Evolutionary conservation across 1,284 basidiomycete species (phyloP).

Genomic region (Moniliella sp.): DNA sequence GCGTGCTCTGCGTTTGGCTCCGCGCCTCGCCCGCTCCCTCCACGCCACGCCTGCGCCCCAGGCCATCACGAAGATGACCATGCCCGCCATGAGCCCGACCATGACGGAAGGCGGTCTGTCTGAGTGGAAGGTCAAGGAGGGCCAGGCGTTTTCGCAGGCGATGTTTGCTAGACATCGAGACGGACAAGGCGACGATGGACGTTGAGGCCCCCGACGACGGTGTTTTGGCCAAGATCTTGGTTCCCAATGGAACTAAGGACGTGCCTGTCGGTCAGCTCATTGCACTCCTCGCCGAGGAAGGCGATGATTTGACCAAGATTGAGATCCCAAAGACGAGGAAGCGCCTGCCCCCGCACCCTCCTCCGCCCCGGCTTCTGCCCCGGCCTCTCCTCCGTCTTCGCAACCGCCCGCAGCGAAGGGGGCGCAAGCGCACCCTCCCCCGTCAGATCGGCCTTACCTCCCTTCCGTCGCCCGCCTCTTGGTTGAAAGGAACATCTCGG

Average conservation of each 20-base stretch:
- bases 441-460: too few species aligned
- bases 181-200: constrained; percentile 97
- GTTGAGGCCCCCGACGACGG: constrained; percentile 96
- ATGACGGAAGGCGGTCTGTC: constrained; percentile 97
- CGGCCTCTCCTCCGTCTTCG: too few species aligned
- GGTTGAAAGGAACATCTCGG: constrained; percentile 16
- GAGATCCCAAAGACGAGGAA: constrained; percentile 57
- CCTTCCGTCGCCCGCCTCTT: constrained; percentile 34
- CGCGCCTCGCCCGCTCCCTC: too few species aligned
- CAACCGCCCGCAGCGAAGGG: too few species aligned
- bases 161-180: constrained; percentile 94
- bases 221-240: constrained; percentile 75
- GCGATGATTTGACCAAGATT: constrained; percentile 68
- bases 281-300: constrained; percentile 74
- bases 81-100: too few species aligned
- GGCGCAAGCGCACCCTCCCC: too few species aligned
- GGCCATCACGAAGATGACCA: too few species aligned
- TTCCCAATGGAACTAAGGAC: constrained; percentile 61
- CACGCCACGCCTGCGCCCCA: too few species aligned
- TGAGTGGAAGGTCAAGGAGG: constrained; percentile 88
- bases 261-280: constrained; percentile 69
- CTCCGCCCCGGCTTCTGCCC: too few species aligned
- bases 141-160: constrained; percentile 71
- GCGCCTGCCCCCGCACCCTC: too few species aligned
- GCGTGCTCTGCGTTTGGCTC: too few species aligned